Conservation (phyloP, 805 yeast genomes). For the Nakazawaea populi region DNA sequence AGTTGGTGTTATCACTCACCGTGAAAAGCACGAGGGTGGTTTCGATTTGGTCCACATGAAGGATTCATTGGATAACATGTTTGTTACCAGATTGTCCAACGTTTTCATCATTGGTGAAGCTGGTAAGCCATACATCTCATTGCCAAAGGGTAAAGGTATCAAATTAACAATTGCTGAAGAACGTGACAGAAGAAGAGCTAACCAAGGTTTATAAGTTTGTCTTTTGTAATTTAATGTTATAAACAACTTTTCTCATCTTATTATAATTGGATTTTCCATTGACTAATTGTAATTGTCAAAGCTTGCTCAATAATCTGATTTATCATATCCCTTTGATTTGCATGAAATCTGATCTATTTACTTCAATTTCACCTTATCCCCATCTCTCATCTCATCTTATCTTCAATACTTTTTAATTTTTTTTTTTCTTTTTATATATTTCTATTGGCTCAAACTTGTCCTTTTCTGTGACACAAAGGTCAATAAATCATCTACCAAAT, state of each 20-base stretch:
- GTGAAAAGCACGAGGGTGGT: slow-evolving; percentile 98
- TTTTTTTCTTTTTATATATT: too few species aligned
- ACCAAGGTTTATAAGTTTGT: slow-evolving; percentile 45
- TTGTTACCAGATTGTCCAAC: slow-evolving; percentile 91
- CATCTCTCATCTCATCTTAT: too few species aligned
- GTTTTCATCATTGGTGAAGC: slow-evolving; percentile 95
- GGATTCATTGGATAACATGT: slow-evolving; percentile 90
- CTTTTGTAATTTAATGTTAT: neutral
- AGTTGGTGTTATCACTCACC: slow-evolving; percentile 92
- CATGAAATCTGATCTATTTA: neutral
- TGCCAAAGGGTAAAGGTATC: slow-evolving; percentile 99
- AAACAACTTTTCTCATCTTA: neutral
- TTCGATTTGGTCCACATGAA: slow-evolving; percentile 96
- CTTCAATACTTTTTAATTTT: too few species aligned
- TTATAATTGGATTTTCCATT: too few species aligned
- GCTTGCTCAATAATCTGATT: too few species aligned
- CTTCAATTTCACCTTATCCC: too few species aligned
- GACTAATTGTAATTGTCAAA: too few species aligned
- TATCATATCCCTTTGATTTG: neutral
- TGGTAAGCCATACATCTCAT: slow-evolving; percentile 87
- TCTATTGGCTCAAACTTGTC: too few species aligned
- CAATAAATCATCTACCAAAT: too few species aligned
- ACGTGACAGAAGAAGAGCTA: slow-evolving; percentile 97
- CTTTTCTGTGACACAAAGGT: too few species aligned
- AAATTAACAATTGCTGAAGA: slow-evolving; percentile 94